Percentiles rank a stretch among this genome's conserved stretches.
Evolutionary conservation across 371 early-diverging fungal genomes (phyloP).

Genomic region (Mucor indicus): DNA sequence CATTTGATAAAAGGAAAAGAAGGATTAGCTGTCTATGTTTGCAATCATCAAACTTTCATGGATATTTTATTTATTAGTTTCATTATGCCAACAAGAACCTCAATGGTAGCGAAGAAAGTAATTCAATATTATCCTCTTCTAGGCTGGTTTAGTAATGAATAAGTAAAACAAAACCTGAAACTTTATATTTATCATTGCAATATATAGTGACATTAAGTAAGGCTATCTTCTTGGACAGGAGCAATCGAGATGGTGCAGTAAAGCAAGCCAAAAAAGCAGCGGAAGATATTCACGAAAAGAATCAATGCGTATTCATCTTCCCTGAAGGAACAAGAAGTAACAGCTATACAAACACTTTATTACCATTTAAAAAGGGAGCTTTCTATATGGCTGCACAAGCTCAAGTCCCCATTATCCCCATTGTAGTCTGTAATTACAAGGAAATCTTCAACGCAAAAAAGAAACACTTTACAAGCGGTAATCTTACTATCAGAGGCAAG

Average conservation of each 20-base stretch:
- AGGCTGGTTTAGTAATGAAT: conserved; percentile 75
- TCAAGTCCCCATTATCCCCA: conserved; percentile 83
- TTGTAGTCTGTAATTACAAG: conserved; percentile 79
- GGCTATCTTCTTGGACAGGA: conserved; percentile 87
- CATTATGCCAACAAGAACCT: conserved; percentile 68
- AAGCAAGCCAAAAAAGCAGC: conserved; percentile 82
- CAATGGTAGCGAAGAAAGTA: conserved; percentile 79
- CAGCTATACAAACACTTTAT: conserved; percentile 38
- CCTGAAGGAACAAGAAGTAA: conserved; percentile 95
- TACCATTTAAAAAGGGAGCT: conserved; percentile 93
- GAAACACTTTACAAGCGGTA: conserved; percentile 65
- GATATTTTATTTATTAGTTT: conserved; percentile 75
- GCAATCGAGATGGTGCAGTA: conserved; percentile 75
- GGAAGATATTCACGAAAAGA: conserved; percentile 66
- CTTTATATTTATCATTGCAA: no score
- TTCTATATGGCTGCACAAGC: conserved; percentile 91
- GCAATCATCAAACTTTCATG: conserved; percentile 87
- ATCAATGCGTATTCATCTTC: conserved; percentile 82
- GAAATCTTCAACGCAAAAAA: conserved; percentile 67
- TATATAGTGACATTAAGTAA: conserved; percentile 65
- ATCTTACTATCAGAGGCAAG: conserved; percentile 69
- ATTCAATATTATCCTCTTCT: conserved; percentile 80
- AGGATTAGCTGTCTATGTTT: conserved; percentile 63
- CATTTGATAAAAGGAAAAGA: conserved; percentile 46
- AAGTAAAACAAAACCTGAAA: no score